A percentile compares a stretch with the other conserved stretches of the same genome.
These are phyloP conservation scores for Trichosporon sp. DNA, from an alignment of 1,284 basidiomycete genomes.

Conservation along the genomic window DNA sequence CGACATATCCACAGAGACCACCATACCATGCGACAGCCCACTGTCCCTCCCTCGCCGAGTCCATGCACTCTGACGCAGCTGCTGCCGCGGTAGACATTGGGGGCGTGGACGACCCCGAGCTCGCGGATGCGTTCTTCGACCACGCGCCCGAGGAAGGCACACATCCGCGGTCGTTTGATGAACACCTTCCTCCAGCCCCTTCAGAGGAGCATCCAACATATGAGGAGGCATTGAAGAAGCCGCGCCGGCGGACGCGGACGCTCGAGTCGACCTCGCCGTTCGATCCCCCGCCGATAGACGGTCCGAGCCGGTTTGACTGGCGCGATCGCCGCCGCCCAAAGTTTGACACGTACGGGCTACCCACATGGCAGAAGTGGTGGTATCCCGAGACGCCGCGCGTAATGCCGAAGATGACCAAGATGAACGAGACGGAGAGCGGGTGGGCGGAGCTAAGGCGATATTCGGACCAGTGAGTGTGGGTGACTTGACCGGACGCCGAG, in stretches of 20 bases:
- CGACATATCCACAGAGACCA: neutral
- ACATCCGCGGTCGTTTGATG: constrained; percentile 7
- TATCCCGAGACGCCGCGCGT: constrained; percentile 45
- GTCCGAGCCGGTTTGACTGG: constrained; percentile 50
- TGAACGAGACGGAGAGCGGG: constrained; percentile 56
- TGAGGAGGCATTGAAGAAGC: constrained; percentile 25
- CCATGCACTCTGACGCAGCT: constrained; percentile 1
- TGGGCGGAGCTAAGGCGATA: constrained; percentile 58
- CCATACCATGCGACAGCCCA: neutral
- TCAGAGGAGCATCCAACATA: constrained; percentile 18
- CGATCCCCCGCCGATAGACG: constrained; percentile 32
- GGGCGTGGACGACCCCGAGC: neutral
- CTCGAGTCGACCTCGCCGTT: neutral
- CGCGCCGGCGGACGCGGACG: constrained; percentile 24
- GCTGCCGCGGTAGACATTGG: neutral
- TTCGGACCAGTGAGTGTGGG: constrained; percentile 38
- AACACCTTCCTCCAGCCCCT: neutral
- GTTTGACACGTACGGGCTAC: constrained; percentile 18
- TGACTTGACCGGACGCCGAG: neutral
- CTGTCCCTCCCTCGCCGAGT: neutral
- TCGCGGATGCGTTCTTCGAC: constrained; percentile 18
- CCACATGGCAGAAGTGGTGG: constrained; percentile 32
- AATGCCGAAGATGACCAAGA: constrained; percentile 49
- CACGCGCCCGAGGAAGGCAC: constrained; percentile 1
- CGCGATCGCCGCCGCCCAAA: constrained; percentile 26